These are phyloP conservation scores for Dactylella cylindrospora DNA, from an alignment of 2,329 filamentous ascomycete genomes.

Conservation along the genomic window DNA sequence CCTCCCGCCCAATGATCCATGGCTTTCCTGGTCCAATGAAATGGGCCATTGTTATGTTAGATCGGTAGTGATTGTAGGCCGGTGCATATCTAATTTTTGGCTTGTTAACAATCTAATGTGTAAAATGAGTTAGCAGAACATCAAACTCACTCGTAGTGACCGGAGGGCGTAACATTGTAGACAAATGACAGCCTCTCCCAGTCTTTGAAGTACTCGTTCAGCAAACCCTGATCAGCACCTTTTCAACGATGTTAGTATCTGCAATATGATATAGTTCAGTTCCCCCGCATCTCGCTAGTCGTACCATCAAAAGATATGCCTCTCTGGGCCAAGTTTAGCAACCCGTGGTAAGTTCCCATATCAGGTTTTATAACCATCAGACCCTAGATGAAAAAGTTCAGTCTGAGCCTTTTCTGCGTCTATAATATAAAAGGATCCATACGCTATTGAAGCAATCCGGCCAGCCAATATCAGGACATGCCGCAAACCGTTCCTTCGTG, in stretches of 20 bases:
- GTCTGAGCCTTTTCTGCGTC: background rate
- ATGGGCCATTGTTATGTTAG: slow-evolving; percentile 84
- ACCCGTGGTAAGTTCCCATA: slow-evolving; percentile 81
- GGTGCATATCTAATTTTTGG: slow-evolving; percentile 66
- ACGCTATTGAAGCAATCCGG: slow-evolving; percentile 93
- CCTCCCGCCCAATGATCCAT: slow-evolving; percentile 69
- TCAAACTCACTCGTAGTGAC: slow-evolving; percentile 72
- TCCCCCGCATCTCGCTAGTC: background rate
- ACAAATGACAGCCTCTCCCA: slow-evolving; percentile 89
- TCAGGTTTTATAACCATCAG: slow-evolving; percentile 89
- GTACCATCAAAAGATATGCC: slow-evolving; percentile 85
- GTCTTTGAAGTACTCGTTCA: slow-evolving; percentile 89
- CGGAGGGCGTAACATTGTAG: slow-evolving; percentile 96
- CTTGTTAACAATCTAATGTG: background rate
- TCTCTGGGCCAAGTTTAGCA: slow-evolving; percentile 77
- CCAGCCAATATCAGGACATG: slow-evolving; percentile 95
- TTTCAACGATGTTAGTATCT: slow-evolving; percentile 21
- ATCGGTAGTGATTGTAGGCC: slow-evolving; percentile 89
- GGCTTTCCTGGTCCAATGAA: slow-evolving; percentile 93
- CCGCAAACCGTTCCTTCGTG: slow-evolving; percentile 62
- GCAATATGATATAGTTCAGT: background rate
- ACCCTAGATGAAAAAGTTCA: slow-evolving; percentile 55
- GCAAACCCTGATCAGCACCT: slow-evolving; percentile 84
- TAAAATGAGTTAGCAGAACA: background rate
- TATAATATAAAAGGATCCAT: slow-evolving; percentile 14